phyloP scores from a whole-genome alignment of 2,329 filamentous ascomycete species.

The Botrytis aclada region DNA sequence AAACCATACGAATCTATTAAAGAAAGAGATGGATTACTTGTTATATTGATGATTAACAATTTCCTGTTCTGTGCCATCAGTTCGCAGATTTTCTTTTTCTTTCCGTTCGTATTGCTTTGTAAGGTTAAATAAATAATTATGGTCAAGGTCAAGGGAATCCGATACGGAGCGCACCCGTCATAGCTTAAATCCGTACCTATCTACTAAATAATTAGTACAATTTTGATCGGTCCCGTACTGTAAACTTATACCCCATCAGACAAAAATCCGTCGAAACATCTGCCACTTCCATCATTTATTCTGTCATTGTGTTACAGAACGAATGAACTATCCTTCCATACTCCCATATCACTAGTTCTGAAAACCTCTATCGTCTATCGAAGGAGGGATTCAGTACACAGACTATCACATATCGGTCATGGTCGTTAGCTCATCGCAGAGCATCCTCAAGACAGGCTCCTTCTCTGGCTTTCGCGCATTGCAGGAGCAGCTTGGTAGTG shows the following conservation, averaged over 20 bases:
- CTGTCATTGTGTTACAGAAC: slow-evolving; percentile 15
- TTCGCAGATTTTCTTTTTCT: neutral
- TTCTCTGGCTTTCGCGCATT: slow-evolving; percentile 55
- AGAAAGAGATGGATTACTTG: neutral
- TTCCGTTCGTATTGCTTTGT: slow-evolving; percentile 14
- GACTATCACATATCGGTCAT: slow-evolving; percentile 23
- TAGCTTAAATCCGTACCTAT: slow-evolving; percentile 10
- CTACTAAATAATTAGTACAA: neutral
- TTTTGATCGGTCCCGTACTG: neutral
- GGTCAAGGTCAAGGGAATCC: neutral
- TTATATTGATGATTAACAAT: neutral
- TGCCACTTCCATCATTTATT: slow-evolving; percentile 13
- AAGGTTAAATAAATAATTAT: neutral
- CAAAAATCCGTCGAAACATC: neutral
- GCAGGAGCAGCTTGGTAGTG: slow-evolving; percentile 49
- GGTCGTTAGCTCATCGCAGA: slow-evolving; percentile 27
- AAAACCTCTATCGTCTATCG: slow-evolving; percentile 23
- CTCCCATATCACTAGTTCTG: slow-evolving; percentile 19
- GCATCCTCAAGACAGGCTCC: slow-evolving; percentile 49
- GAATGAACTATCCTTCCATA: slow-evolving; percentile 14
- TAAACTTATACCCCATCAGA: neutral
- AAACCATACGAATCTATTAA: neutral
- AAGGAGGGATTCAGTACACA: slow-evolving; percentile 22
- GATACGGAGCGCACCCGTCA: neutral
- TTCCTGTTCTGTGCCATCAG: neutral